Evolutionary conservation across 164 flowering plant species (phyloP), one percentile per base, ranked within the genome.

Genomic region (Paratinospora sagittata): DNA sequence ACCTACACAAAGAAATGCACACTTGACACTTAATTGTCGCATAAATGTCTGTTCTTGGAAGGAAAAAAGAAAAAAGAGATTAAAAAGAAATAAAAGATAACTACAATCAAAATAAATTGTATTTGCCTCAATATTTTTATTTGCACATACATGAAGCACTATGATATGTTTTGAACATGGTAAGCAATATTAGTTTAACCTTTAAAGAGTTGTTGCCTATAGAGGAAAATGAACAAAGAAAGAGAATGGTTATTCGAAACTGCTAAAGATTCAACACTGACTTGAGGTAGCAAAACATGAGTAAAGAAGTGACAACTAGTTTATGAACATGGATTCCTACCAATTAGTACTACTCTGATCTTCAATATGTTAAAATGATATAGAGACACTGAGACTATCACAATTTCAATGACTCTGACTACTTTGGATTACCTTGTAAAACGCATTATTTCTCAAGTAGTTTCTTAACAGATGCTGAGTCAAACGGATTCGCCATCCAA

Each of bases 401-500:
- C 61, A 55, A 55, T 55, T 43, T 7, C 47, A 43, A 39, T 43
- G 47, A 43, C 47, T 30, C 2, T 43, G 14, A 43, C 12, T 21
- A n/a, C 61, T 19, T 37, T 39, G 21, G 0, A 73, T 33, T 81
- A 96, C 99, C 98, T 93, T 88, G 85, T 96, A 96, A 75, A 91
- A 93, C 43, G 97, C 92, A 81, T 93, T 96, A 13, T 84, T 89
- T 74, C 88, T 87, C 80, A 96, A 76, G 79, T 91, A 96, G 77
- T 85, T 89, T 78, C 82, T 87, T 27, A 93, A 81, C 70, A 96
- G 78, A 82, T 96, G 97, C 66, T 85, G 89, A 63, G 98, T 96
- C 84, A 96, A 81, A 63, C 92, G 91, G 73, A 96, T 88, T 77
- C 99, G 85, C 99, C 98, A 96, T 63, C 97, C 92, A 77, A 96